A percentile compares a stretch with the other conserved stretches of the same genome.
These are phyloP conservation scores for Amyloporia xantha DNA, from an alignment of 768 basidiomycete species.

Conservation along the genomic window DNA sequence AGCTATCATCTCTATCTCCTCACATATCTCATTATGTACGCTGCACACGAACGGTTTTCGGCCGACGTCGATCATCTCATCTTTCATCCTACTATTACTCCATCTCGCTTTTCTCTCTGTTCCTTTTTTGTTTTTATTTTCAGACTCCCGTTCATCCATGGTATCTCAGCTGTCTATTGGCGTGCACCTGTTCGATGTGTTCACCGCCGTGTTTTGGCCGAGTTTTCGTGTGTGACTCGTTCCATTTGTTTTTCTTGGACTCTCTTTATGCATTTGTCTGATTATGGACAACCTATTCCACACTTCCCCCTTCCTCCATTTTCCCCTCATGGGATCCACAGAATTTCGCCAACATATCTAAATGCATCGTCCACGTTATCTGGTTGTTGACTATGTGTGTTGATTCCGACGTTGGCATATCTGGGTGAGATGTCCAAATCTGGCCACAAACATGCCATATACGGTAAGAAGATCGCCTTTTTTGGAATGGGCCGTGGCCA, in stretches of 20 bases:
- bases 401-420: too few relatives aligned
- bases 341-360: too few relatives aligned
- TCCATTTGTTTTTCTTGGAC: conserved; percentile 2
- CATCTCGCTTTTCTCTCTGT: not conserved
- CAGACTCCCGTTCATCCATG: not conserved
- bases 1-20: conserved; percentile 1
- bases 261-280: not conserved
- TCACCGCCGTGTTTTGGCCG: not conserved
- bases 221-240: not conserved
- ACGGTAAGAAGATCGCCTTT: too few relatives aligned
- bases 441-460: too few relatives aligned
- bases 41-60: not conserved
- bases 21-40: conserved; percentile 1
- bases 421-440: too few relatives aligned
- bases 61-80: conserved; percentile 1
- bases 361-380: too few relatives aligned
- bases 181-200: conserved; percentile 3
- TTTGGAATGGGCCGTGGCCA: too few relatives aligned
- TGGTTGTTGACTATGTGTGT: too few relatives aligned
- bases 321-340: not conserved
- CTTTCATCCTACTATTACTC: not conserved
- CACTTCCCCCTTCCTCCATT: not conserved
- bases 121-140: too few relatives aligned
- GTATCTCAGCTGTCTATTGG: conserved; percentile 2
- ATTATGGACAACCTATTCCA: conserved; percentile 1